Base-by-base conservation (phyloP, 1,284 basidiomycete genomes). In the Neolentinus lepideus region DNA sequence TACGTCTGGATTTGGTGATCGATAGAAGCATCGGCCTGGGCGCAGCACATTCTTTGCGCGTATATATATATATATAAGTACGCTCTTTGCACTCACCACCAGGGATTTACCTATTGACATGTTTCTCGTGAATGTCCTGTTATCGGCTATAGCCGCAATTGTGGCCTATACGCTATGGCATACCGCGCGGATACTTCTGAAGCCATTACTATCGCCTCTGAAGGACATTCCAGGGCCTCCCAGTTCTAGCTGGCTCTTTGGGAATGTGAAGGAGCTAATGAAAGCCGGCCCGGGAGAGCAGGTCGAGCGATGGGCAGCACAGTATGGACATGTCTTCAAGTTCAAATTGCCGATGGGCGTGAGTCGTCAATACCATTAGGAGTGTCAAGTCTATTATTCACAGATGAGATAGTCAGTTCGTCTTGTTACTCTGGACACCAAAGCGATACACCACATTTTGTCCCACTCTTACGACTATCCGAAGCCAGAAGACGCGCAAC, bases 281-380 rank as follows among this genome's bases (percentile, higher is more conserved):
- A 63, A 71, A 1, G 69, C 67, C 33, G 9, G 4, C 14, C 12
- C 16, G 4, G 19, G 22, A 26, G 29, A 36, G 51, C n/a, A 52
- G 29, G 11, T n/a, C 12, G 26, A 52, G 19, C 22, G 27, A 52
- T 52, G 51, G 51, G 16, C 27, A 11, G 51, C 3, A 3, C 6
- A 29, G 33, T 52, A 52, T 24, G 51, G 51, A 19, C 51, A 29
- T 29, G 33, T 36, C 19, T n/a, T 52, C 8, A 29, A 29, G 52
- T 56, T 22, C 24, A 54, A 43, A 4, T 16, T 16, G 26, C 21
- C 27, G 26, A 26, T 52, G 12, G 33, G 33, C 33, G 51, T 52
- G 27, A 14, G 51, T 36, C 26, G 10, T n/a, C 9, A 14, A 14
- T 26, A 21, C 16, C 36, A 19, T n/a, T 6, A 21, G 27, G n/a